Base-by-base conservation (phyloP, 257 asterid species). In the Plectranthus barbatus region DNA sequence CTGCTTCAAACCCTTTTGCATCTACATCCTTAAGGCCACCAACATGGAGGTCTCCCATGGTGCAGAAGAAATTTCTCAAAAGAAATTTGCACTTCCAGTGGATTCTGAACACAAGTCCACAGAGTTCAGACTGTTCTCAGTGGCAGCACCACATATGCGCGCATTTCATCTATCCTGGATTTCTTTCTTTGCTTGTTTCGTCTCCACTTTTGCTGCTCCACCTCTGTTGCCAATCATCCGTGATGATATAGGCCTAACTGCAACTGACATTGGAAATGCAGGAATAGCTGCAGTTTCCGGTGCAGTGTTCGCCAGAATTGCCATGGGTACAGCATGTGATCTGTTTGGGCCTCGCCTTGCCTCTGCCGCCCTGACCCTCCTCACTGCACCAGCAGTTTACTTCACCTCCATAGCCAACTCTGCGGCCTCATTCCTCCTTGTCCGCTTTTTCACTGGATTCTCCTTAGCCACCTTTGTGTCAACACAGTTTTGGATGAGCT, bases 401-500 rank as follows among this genome's bases (percentile, higher is more conserved):
- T 80, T 65, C 77, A 73, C 77, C 1, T 34, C 95, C 56, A 65
- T 80, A 1, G 75, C 77, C 18, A 50, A 70, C 6, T 75, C 86
- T 0, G 37, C 91, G 0, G 17, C 14, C 6, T 46, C 88, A 0
- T 87, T 90, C 76, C 82, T 90, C 29, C 58, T 87, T 0, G 86
- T 64, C 7, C 77, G 97, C 0, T 87, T 90, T 29, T 80, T 90
- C 73, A 80, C 82, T 0, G 97, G 97, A 0, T 87, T 90, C 66
- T 90, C 97, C 0, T 62, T 90, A 0, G 93, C 93, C 0, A 87
- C 94, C 14, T 90, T 90, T 37, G 97, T 90, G 2, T 87, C 96
- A 0, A 85, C 95, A 0, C 97, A 90, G 12, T 90, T 81, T 58
- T 90, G 96, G 97, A 90, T 87, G 96, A 90, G 97, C 66, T 83